phyloP scores from a whole-genome alignment of 2,329 filamentous ascomycete genomes.

The Lecanicillium sp. region DNA sequence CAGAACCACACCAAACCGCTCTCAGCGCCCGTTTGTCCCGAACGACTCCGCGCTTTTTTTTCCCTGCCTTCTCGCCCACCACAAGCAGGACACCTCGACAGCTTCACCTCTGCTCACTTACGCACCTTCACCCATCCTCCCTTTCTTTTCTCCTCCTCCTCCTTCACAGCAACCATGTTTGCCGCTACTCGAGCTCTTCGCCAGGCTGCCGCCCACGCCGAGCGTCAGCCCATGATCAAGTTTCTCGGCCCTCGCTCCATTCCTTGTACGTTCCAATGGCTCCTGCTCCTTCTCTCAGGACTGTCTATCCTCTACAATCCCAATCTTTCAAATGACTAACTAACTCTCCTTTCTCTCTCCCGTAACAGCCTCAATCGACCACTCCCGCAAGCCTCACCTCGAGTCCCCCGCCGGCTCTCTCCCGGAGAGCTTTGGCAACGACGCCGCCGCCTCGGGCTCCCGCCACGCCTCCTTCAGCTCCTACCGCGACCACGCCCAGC shows the following conservation, averaged over 20 bases:
- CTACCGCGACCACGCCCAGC: conserved; percentile 71
- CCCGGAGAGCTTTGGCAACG: conserved; percentile 41
- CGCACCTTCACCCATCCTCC: no score
- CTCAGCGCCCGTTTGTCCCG: background rate
- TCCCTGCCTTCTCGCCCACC: background rate
- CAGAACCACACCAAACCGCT: background rate
- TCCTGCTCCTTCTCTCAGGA: background rate
- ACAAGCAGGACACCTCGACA: background rate
- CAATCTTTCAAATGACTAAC: no score
- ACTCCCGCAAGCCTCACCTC: conserved; percentile 66
- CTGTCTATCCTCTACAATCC: no score
- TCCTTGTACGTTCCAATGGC: conserved; percentile 41
- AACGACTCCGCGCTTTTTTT: conserved; percentile 1
- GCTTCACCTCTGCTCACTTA: no score
- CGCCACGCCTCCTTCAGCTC: conserved; percentile 59
- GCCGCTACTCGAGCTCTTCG: conserved; percentile 48
- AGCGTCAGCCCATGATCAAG: conserved; percentile 54
- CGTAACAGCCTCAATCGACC: conserved; percentile 66
- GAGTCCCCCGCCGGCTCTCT: conserved; percentile 59
- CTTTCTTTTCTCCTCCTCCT: conserved; percentile 2
- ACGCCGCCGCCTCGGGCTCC: conserved; percentile 24
- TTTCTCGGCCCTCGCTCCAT: conserved; percentile 54
- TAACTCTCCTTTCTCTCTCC: no score
- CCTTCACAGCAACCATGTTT: conserved; percentile 36
- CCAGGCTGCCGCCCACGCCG: conserved; percentile 50